Conservation (phyloP, 345 rosid genomes). For the Camelina neglecta region DNA sequence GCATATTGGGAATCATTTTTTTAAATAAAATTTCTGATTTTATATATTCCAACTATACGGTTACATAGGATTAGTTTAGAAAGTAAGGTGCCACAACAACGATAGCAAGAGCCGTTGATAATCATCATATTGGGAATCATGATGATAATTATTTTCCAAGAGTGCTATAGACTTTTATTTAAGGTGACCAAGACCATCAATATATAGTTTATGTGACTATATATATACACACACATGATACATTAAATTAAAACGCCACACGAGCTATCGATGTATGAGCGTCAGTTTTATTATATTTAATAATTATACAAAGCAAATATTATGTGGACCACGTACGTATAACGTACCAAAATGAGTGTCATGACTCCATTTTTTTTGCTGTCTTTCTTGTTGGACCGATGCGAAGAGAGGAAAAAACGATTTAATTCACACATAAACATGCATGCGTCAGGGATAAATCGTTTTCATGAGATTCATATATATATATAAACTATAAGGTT, state of each 20-base stretch:
- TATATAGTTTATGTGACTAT: conserved; percentile 15
- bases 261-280: conserved; percentile 17
- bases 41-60: no score
- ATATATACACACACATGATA: neutral
- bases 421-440: conserved; percentile 34
- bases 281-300: conserved; percentile 18
- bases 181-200: conserved; percentile 2
- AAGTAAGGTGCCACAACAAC: no score
- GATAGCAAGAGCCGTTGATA: no score
- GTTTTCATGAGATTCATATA: conserved; percentile 39
- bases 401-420: conserved; percentile 25
- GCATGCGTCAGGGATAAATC: conserved; percentile 44
- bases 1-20: neutral
- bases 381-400: conserved; percentile 45
- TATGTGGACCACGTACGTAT: conserved; percentile 46
- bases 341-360: conserved; percentile 37
- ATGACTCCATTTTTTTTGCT: conserved; percentile 35
- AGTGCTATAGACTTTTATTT: conserved; percentile 1
- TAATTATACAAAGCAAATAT: conserved; percentile 14
- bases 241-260: conserved; percentile 29
- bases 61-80: no score
- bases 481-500: conserved; percentile 26
- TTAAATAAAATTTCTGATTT: no score
- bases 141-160: neutral
- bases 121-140: neutral